Conservation (phyloP, 306 rosid genomes). For the Lithocarpus polystachyus region DNA sequence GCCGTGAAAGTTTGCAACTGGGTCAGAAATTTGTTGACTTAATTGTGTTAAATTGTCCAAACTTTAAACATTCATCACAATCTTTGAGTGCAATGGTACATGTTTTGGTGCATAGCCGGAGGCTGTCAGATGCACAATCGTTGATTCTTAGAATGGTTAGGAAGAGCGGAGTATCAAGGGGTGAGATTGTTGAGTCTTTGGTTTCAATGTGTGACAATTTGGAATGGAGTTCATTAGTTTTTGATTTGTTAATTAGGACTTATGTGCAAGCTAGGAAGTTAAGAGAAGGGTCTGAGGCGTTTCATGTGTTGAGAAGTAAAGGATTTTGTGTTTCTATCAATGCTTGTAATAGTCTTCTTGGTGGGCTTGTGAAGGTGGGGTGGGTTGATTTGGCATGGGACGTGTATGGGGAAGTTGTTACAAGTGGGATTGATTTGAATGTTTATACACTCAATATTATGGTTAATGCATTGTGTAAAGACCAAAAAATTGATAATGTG, state of each 20-base stretch:
- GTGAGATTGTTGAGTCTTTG: constrained; percentile 55
- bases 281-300: constrained; percentile 76
- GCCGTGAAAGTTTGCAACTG: constrained; percentile 36
- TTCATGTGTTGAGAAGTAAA: constrained; percentile 39
- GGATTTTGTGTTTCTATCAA: constrained; percentile 59
- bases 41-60: constrained; percentile 33
- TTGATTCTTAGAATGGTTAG: constrained; percentile 66
- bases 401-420: constrained; percentile 49
- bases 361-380: constrained; percentile 74
- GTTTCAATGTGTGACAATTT: constrained; percentile 15
- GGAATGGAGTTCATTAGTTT: constrained; percentile 31
- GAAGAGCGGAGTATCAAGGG: constrained; percentile 64
- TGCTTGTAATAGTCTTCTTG: constrained; percentile 78
- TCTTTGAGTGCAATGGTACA: constrained; percentile 64
- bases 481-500: constrained; percentile 43
- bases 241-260: constrained; percentile 74
- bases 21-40: constrained; percentile 38
- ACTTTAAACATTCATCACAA: constrained; percentile 47
- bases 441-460: constrained; percentile 78
- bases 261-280: constrained; percentile 84
- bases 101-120: constrained; percentile 47
- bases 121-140: constrained; percentile 69
- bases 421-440: constrained; percentile 49
- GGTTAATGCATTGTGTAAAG: constrained; percentile 89
- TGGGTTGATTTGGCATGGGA: constrained; percentile 86